Conservation (phyloP, 1,284 basidiomycete genomes). For the Ganoderma lingzhi region DNA sequence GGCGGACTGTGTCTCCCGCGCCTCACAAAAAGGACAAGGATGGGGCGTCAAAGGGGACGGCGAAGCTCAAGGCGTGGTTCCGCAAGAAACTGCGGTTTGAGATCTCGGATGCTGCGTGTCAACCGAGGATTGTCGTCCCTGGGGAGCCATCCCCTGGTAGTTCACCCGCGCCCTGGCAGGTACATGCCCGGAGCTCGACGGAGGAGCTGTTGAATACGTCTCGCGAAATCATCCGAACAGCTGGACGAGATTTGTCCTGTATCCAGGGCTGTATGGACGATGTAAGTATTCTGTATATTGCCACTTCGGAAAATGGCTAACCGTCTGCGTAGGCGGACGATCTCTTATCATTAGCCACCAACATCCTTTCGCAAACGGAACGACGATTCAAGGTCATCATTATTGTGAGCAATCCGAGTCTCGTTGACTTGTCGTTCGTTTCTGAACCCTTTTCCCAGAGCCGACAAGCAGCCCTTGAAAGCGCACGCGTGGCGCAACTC, state of each 20-base stretch:
- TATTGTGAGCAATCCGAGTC: constrained; percentile 48
- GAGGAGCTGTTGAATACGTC: constrained; percentile 20
- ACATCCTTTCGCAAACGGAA: constrained; percentile 59
- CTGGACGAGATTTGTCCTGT: constrained; percentile 59
- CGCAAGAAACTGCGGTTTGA: constrained; percentile 60
- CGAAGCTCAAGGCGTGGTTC: constrained; percentile 68
- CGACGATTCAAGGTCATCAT: constrained; percentile 47
- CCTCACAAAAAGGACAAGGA: constrained; percentile 34
- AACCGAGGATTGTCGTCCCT: constrained; percentile 34
- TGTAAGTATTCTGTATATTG: constrained; percentile 40
- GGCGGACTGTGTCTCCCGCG: constrained; percentile 22
- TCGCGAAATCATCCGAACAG: constrained; percentile 52
- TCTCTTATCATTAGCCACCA: constrained; percentile 57
- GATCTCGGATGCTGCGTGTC: constrained; percentile 45
- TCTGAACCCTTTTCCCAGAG: constrained; percentile 24
- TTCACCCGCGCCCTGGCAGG: constrained; percentile 10
- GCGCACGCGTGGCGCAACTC: constrained; percentile 31
- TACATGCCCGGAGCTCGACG: background rate
- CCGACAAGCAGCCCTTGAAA: constrained; percentile 35
- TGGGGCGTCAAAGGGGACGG: constrained; percentile 41
- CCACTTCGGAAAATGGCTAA: background rate
- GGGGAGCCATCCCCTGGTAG: constrained; percentile 14
- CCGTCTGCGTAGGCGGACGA: constrained; percentile 54
- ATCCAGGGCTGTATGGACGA: constrained; percentile 58
- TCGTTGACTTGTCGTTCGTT: constrained; percentile 6